Evolutionary conservation across 768 basidiomycete genomes (phyloP), one percentile per base, ranked within the genome.

Genomic region (Sarcomyxa edulis): DNA sequence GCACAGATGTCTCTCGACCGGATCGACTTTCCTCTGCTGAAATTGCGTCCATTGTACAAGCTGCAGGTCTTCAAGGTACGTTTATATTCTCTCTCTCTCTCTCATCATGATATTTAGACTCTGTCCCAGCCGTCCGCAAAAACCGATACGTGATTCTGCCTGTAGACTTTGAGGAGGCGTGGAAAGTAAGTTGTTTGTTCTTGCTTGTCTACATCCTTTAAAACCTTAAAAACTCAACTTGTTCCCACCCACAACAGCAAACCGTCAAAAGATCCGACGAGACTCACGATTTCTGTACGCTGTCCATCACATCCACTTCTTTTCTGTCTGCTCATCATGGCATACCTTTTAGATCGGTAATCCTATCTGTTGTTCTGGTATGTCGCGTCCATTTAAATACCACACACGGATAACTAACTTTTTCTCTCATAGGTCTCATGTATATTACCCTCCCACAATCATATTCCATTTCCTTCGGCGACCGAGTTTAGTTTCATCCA

Each of bases 121-220:
- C 8, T 33, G n/a, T 42, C 20, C 35, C 48, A 93, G 94, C 94
- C 48, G 95, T 98, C 11, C 84, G 95, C 42, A 97, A 97, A 69
- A 97, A 98, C 62, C 85, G 95, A 54, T 99, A 99, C 65, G 79
- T 99, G 32, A 94, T 99, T 55, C 69, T 98, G 15, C 95, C 96
- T 0, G 78, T 85, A 10, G 96, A 99, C 74, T 98, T 99, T 53
- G 96, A 99, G 59, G 95, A 98, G 62, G 93, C 93, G 56, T 99
- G 94, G 94, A 98, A 97, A 76, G 93, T 95, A 49, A 54, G 88
- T 77, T 74, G 48, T 79, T 83, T 81, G 69, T 55, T 48, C 22
- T 48, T 76, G 56, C 71, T 73, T 74, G 65, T 53, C 44, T 48
- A n/a, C n/a, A n/a, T n/a, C n/a, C 46, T 41, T 50, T 48, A 49